Conservation (phyloP, 176 grass and related monocot species). For the Oryza brachyantha region DNA sequence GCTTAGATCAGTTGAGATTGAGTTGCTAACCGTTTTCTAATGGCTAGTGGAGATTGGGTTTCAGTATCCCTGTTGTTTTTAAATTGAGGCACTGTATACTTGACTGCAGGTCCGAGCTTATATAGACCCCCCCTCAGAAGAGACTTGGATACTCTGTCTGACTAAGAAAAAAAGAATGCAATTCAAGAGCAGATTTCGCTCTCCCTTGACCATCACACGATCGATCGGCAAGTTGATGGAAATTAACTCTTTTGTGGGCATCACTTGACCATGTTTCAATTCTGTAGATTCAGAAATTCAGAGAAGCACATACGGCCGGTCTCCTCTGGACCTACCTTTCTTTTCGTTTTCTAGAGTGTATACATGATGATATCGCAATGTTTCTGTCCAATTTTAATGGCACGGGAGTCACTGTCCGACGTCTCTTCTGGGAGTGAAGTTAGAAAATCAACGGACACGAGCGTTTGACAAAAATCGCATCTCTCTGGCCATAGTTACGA, state of each 20-base stretch:
- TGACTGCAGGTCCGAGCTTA: no score
- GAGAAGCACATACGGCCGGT: neutral
- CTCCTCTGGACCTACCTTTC: constrained; percentile 16
- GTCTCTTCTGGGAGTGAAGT: constrained; percentile 31
- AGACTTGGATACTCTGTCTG: constrained; percentile 11
- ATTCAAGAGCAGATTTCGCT: constrained; percentile 25
- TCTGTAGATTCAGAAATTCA: neutral
- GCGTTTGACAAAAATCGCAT: constrained; percentile 5
- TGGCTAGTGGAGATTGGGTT: neutral
- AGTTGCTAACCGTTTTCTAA: neutral
- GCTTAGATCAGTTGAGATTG: neutral
- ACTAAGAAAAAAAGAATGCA: neutral
- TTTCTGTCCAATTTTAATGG: neutral
- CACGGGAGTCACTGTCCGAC: constrained; percentile 27
- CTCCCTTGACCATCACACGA: constrained; percentile 24
- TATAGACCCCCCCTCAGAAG: neutral
- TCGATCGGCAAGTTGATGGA: neutral
- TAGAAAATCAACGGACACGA: constrained; percentile 1
- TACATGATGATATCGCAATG: neutral
- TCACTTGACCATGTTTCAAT: neutral
- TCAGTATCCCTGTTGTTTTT: neutral
- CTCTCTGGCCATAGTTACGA: neutral
- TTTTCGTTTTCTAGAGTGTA: neutral
- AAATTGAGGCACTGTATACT: neutral
- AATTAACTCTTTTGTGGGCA: neutral